These are phyloP conservation scores for Xylaria sp. DNA, from an alignment of 2,329 filamentous ascomycete species.

Conservation along the genomic window DNA sequence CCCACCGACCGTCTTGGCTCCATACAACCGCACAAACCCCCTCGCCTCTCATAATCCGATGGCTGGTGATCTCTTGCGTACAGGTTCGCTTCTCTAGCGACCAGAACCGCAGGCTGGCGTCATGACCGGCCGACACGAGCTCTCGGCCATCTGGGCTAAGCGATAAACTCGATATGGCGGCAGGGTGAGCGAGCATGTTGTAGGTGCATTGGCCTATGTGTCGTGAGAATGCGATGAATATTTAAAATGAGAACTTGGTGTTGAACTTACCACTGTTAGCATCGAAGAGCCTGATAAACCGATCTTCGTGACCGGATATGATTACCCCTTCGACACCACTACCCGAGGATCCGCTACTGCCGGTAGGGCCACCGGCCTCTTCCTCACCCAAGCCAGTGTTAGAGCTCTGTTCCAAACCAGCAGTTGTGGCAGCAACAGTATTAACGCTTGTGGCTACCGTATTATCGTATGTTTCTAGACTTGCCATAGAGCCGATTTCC, in stretches of 20 bases:
- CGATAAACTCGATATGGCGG: constrained; percentile 89
- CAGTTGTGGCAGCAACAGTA: constrained; percentile 86
- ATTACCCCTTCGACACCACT: constrained; percentile 91
- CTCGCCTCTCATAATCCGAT: constrained; percentile 94
- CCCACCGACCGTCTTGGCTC: constrained; percentile 94
- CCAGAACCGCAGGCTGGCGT: constrained; percentile 96
- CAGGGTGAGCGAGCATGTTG: constrained; percentile 96
- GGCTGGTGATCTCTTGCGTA: constrained; percentile 92
- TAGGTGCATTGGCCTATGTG: constrained; percentile 96
- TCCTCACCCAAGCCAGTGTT: constrained; percentile 73
- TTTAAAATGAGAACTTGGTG: background rate
- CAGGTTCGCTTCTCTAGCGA: constrained; percentile 94
- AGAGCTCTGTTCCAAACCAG: constrained; percentile 78
- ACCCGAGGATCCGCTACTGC: constrained; percentile 71
- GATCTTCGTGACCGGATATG: constrained; percentile 96
- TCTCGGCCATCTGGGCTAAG: constrained; percentile 93
- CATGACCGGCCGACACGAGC: constrained; percentile 94
- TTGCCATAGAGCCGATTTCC: constrained; percentile 92
- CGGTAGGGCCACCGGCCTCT: constrained; percentile 81
- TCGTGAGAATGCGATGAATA: constrained; percentile 26
- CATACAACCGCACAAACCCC: constrained; percentile 94
- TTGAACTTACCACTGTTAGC: constrained; percentile 89
- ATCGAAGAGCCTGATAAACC: constrained; percentile 96
- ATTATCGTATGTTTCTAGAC: constrained; percentile 91
- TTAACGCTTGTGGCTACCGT: constrained; percentile 85